Percentiles rank a stretch among this genome's conserved stretches.
phyloP scores from a whole-genome alignment of 202 grass and related monocot genomes.

The Tripidium arundinaceum region DNA sequence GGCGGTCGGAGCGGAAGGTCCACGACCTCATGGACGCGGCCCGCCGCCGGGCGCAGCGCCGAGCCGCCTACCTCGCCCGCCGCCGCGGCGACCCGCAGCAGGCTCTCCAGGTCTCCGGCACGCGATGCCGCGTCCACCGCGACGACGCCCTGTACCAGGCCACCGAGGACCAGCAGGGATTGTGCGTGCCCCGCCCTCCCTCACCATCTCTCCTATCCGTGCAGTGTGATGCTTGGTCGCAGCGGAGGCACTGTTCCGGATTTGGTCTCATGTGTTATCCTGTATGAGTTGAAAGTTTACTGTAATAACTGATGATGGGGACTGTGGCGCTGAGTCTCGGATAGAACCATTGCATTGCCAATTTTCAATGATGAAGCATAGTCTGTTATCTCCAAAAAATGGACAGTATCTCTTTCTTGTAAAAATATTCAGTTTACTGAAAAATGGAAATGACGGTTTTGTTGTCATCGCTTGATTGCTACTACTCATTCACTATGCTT shows the following conservation, averaged over 20 bases:
- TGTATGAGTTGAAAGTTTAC: not conserved
- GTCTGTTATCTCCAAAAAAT: not conserved
- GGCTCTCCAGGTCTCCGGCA: conserved; percentile 60
- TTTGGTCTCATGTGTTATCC: not conserved
- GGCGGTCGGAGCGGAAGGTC: conserved; percentile 81
- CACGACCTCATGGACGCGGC: conserved; percentile 92
- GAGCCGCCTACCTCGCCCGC: conserved; percentile 71
- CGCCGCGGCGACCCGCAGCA: conserved; percentile 84
- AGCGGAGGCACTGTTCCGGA: not conserved
- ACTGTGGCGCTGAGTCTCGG: not conserved
- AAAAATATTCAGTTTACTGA: not conserved
- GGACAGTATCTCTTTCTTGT: not conserved
- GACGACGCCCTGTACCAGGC: conserved; percentile 93
- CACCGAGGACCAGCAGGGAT: conserved; percentile 82
- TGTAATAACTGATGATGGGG: not conserved
- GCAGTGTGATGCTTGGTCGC: not conserved
- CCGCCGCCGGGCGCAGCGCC: conserved; percentile 75
- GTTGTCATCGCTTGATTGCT: conserved; percentile 9
- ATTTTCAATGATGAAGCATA: not conserved
- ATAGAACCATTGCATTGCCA: not conserved
- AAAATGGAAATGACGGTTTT: not conserved
- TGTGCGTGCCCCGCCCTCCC: conserved; percentile 43
- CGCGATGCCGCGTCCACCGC: conserved; percentile 70
- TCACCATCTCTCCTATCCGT: not conserved
- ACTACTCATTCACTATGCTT: not conserved